Percentiles rank a stretch among this genome's conserved stretches.
These are phyloP conservation scores for Trypanosoma avium DNA, from an alignment of 208 protist species.

Conservation along the genomic window DNA sequence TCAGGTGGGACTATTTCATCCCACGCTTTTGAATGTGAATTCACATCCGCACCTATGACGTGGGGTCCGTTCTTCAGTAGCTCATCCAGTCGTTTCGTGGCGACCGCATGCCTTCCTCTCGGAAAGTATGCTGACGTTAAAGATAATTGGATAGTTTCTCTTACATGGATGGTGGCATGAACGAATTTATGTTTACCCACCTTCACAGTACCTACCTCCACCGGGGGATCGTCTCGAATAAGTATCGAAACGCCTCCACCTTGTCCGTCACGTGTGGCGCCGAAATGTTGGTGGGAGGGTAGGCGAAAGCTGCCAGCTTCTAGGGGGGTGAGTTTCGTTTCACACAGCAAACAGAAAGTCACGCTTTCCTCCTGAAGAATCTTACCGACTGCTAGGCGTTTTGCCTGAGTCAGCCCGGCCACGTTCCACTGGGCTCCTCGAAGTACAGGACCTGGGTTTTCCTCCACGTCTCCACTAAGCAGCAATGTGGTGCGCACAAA, in stretches of 20 bases:
- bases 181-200: neutral
- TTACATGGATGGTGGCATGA: neutral
- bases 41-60: constrained; percentile 11
- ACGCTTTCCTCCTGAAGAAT: constrained; percentile 5
- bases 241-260: constrained; percentile 8
- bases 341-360: constrained; percentile 7
- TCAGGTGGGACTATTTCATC: neutral
- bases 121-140: constrained; percentile 3
- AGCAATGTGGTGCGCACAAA: neutral
- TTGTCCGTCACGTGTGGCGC: neutral
- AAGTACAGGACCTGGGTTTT: constrained; percentile 4
- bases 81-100: neutral
- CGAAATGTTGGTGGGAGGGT: neutral
- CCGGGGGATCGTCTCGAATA: neutral
- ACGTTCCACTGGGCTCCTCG: constrained; percentile 12
- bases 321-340: neutral
- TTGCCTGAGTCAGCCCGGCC: constrained; percentile 1
- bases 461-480: constrained; percentile 8
- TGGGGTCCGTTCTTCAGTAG: constrained; percentile 1
- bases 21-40: constrained; percentile 11
- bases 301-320: neutral
- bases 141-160: neutral
- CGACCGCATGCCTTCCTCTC: neutral
- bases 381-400: neutral
- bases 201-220: neutral